Evolutionary conservation across 495 filamentous ascomycete species (phyloP).

Genomic region (Trichoderma reesei): DNA sequence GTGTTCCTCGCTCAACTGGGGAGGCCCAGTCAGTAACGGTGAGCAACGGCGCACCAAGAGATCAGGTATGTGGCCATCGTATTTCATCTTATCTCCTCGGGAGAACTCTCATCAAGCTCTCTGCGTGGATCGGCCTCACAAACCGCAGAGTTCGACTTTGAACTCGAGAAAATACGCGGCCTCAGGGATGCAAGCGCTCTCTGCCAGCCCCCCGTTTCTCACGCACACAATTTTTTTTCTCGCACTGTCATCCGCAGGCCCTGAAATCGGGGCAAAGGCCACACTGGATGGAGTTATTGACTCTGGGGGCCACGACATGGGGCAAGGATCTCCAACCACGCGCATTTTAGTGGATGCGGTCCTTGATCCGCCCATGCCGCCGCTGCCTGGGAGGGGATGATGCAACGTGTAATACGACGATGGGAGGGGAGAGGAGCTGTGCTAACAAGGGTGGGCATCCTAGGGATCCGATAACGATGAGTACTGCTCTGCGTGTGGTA

Average conservation of each 20-base stretch:
- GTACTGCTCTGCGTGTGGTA: conserved; percentile 71
- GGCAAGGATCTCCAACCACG: conserved; percentile 10
- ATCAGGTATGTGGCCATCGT: conserved; percentile 32
- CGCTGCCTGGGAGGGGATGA: background rate
- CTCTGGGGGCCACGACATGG: conserved; percentile 1
- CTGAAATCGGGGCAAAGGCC: background rate
- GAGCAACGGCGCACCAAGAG: conserved; percentile 29
- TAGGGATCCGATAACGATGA: conserved; percentile 63
- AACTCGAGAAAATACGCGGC: background rate
- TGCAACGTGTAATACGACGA: conserved; percentile 6
- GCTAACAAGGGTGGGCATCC: conserved; percentile 2
- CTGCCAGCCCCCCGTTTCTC: conserved; percentile 11
- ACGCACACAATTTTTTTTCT: conserved; percentile 4
- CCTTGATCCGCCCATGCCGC: background rate
- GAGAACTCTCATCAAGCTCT: background rate
- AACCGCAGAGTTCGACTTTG: background rate
- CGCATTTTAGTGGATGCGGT: background rate
- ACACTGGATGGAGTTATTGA: background rate
- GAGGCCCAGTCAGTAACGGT: conserved; percentile 38
- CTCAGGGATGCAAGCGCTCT: conserved; percentile 1
- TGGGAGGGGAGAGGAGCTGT: background rate
- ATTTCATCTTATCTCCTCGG: conserved; percentile 12
- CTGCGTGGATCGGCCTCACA: background rate
- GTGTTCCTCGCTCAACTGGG: conserved; percentile 41
- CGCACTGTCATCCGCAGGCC: conserved; percentile 6